Evolutionary conservation across 2,329 filamentous ascomycete species (phyloP).

Genomic region (Fusarium veterinarium): DNA sequence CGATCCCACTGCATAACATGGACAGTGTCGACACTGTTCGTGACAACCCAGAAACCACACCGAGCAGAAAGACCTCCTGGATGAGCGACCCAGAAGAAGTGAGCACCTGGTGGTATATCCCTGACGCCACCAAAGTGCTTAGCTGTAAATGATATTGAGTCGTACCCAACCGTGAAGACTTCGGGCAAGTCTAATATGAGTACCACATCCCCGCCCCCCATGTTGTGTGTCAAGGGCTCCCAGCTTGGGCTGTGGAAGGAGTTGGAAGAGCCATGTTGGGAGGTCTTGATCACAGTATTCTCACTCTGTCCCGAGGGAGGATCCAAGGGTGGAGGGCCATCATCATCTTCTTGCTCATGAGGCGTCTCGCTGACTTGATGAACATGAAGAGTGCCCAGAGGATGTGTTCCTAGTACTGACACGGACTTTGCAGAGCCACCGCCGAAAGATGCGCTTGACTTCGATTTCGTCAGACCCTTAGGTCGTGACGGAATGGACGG

Average conservation of each 20-base stretch:
- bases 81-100: constrained; percentile 70
- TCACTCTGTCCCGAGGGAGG: constrained; percentile 19
- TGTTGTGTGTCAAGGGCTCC: constrained; percentile 41
- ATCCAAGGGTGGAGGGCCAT: constrained; percentile 48
- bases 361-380: constrained; percentile 43
- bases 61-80: constrained; percentile 60
- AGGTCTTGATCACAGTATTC: background rate
- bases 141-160: constrained; percentile 61
- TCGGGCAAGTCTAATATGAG: constrained; percentile 64
- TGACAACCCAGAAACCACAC: constrained; percentile 68
- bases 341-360: constrained; percentile 39
- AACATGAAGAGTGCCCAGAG: constrained; percentile 57
- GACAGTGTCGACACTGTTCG: constrained; percentile 49
- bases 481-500: constrained; percentile 32
- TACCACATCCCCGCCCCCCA: constrained; percentile 62
- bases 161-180: constrained; percentile 64
- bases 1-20: constrained; percentile 67
- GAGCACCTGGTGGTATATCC: constrained; percentile 65
- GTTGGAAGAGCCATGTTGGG: constrained; percentile 4
- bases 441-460: constrained; percentile 46
- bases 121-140: constrained; percentile 64
- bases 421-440: constrained; percentile 51
- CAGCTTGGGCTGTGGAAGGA: constrained; percentile 4
- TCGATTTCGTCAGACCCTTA: constrained; percentile 50
- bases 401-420: constrained; percentile 53